These are phyloP conservation scores for Epicoccum sorghinum DNA, from an alignment of 2,329 filamentous ascomycete genomes.

Conservation along the genomic window DNA sequence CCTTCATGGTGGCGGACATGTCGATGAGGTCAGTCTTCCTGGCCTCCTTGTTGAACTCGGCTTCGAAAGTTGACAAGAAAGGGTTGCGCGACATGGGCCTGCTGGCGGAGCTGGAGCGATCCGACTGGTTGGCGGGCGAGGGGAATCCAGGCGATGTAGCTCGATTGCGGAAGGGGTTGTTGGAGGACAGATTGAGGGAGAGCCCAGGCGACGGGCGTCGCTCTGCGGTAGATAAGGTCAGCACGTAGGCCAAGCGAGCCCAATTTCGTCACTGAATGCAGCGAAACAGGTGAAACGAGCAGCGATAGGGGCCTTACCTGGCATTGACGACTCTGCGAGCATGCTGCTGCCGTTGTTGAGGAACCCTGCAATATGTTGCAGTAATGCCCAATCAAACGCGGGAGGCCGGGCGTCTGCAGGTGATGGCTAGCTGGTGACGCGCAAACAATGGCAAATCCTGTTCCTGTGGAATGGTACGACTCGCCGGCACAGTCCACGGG, in stretches of 20 bases:
- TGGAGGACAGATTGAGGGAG: constrained; percentile 70
- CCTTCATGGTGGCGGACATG: constrained; percentile 46
- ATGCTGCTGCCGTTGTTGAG: constrained; percentile 44
- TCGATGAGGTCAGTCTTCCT: constrained; percentile 39
- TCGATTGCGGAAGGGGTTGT: constrained; percentile 81
- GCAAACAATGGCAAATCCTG: constrained; percentile 23
- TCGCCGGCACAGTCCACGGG: constrained; percentile 8
- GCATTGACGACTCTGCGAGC: constrained; percentile 51
- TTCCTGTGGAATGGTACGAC: constrained; percentile 18
- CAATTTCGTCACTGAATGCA: constrained; percentile 37
- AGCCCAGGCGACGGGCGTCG: constrained; percentile 60
- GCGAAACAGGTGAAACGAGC: constrained; percentile 42
- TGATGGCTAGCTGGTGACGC: constrained; percentile 31
- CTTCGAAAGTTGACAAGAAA: constrained; percentile 68
- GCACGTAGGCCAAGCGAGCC: constrained; percentile 21
- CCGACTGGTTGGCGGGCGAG: constrained; percentile 43
- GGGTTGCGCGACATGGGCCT: constrained; percentile 75
- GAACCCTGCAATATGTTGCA: constrained; percentile 42
- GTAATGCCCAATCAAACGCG: constrained; percentile 41
- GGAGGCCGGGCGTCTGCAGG: constrained; percentile 29
- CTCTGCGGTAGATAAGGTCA: constrained; percentile 40
- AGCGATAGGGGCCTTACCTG: constrained; percentile 47
- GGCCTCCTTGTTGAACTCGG: constrained; percentile 48
- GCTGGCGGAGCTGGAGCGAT: constrained; percentile 58
- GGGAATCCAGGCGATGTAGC: constrained; percentile 62